Percentiles rank a stretch among this genome's conserved stretches.
Conservation (phyloP, 2,329 filamentous ascomycete genomes). For the Sclerotinia borealis region DNA sequence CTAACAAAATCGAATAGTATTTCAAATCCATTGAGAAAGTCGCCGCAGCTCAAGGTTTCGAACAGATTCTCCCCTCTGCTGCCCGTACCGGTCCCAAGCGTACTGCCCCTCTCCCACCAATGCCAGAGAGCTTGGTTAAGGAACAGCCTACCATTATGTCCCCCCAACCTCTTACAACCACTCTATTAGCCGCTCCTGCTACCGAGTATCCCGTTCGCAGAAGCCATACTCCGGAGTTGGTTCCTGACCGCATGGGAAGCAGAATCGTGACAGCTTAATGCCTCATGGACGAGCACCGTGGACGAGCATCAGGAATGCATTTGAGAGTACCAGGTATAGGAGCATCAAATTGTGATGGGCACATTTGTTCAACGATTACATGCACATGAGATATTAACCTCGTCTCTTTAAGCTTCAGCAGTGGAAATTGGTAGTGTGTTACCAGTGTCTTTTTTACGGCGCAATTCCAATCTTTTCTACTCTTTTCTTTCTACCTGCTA, state of each 20-base stretch:
- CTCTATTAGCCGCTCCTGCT: conserved; percentile 49
- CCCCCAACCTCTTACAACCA: conserved; percentile 50
- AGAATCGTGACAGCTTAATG: conserved; percentile 16
- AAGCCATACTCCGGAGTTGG: conserved; percentile 51
- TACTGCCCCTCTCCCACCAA: conserved; percentile 19
- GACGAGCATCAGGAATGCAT: neutral
- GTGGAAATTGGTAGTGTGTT: neutral
- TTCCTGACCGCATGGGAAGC: conserved; percentile 43
- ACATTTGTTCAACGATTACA: neutral
- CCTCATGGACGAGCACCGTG: too few species aligned
- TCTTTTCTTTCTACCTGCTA: neutral
- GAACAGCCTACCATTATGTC: conserved; percentile 41
- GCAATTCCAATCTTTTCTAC: neutral
- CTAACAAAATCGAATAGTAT: conserved; percentile 40
- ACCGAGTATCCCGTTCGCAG: conserved; percentile 47
- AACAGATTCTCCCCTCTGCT: conserved; percentile 51
- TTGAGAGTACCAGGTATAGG: neutral
- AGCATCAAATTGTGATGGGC: neutral
- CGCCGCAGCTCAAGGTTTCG: conserved; percentile 50
- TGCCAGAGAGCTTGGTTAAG: conserved; percentile 16
- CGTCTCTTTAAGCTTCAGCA: neutral
- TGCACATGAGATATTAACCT: neutral
- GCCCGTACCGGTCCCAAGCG: conserved; percentile 45
- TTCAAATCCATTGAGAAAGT: conserved; percentile 67
- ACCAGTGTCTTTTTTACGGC: too few species aligned